These are phyloP conservation scores for Solanum peruvianum DNA, from an alignment of 257 asterid species.

Conservation along the genomic window DNA sequence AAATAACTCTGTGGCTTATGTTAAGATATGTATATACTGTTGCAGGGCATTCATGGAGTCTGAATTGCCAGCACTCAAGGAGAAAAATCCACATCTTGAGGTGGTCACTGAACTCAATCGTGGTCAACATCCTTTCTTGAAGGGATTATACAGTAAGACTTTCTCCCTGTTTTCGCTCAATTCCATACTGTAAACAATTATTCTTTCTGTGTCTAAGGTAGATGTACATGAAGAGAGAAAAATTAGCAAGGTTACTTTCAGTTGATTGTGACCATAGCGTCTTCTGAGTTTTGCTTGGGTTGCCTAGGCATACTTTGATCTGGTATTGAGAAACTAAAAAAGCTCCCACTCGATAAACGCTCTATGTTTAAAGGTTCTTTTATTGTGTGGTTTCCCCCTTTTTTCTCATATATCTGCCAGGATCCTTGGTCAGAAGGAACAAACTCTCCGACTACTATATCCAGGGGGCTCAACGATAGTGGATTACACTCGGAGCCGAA, in stretches of 20 bases:
- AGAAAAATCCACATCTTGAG: conserved; percentile 76
- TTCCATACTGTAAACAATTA: background rate
- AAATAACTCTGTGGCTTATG: background rate
- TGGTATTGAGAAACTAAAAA: background rate
- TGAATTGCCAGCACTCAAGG: conserved; percentile 53
- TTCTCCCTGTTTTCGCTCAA: background rate
- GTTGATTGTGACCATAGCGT: background rate
- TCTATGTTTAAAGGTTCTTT: background rate
- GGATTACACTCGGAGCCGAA: background rate
- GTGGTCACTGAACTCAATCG: conserved; percentile 77
- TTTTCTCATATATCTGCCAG: background rate
- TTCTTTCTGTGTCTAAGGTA: background rate
- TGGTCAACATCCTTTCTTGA: conserved; percentile 75
- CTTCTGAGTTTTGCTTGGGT: background rate
- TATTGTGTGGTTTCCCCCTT: background rate
- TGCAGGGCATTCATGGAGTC: conserved; percentile 79
- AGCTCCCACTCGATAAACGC: background rate
- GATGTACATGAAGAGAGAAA: background rate
- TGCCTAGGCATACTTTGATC: background rate
- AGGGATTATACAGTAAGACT: conserved; percentile 65
- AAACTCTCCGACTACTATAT: background rate
- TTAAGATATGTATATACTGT: background rate
- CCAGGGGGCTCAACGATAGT: background rate
- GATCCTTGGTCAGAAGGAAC: background rate
- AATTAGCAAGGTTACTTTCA: background rate